Evolutionary conservation across 352 stramenopile genomes (phyloP).

Genomic region (Elongisporangium senticosum): DNA sequence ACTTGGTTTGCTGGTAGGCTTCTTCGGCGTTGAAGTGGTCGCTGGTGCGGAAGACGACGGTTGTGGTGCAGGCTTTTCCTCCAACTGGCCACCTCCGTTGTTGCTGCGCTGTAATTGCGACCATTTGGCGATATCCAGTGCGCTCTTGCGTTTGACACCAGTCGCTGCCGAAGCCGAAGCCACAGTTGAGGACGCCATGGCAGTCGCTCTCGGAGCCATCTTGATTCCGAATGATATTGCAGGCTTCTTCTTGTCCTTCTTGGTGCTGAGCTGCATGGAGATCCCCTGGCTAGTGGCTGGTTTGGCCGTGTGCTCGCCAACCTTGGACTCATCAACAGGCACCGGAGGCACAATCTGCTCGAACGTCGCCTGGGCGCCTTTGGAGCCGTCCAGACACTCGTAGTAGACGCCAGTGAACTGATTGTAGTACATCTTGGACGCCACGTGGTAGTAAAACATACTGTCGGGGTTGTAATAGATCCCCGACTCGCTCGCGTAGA

Average conservation of each 20-base stretch:
- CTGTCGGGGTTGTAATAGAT: slow-evolving; percentile 80
- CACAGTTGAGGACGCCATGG: slow-evolving; percentile 7
- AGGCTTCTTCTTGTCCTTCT: slow-evolving; percentile 48
- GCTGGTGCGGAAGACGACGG: not conserved
- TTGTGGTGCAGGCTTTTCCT: not conserved
- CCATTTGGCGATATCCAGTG: slow-evolving; percentile 81
- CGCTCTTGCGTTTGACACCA: slow-evolving; percentile 65
- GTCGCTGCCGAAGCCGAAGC: slow-evolving; percentile 3
- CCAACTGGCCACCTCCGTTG: slow-evolving; percentile 7
- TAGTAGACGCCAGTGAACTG: slow-evolving; percentile 68
- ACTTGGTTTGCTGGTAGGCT: not conserved
- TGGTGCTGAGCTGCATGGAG: slow-evolving; percentile 11
- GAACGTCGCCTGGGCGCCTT: slow-evolving; percentile 30
- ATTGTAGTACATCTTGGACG: slow-evolving; percentile 73
- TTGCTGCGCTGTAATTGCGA: slow-evolving; percentile 46
- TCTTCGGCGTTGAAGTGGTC: not conserved
- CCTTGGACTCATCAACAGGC: slow-evolving; percentile 40
- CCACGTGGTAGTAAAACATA: slow-evolving; percentile 81
- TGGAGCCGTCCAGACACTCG: slow-evolving; percentile 19
- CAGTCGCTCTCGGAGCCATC: slow-evolving; percentile 2
- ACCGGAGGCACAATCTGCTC: slow-evolving; percentile 35
- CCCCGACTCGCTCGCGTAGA: slow-evolving; percentile 56
- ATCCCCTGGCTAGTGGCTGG: not conserved
- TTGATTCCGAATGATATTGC: slow-evolving; percentile 64
- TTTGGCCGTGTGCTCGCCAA: slow-evolving; percentile 12